Percentiles rank a stretch among this genome's conserved stretches.
These are phyloP conservation scores for Pythium guiyangense DNA, from an alignment of 352 stramenopile genomes.

Conservation along the genomic window DNA sequence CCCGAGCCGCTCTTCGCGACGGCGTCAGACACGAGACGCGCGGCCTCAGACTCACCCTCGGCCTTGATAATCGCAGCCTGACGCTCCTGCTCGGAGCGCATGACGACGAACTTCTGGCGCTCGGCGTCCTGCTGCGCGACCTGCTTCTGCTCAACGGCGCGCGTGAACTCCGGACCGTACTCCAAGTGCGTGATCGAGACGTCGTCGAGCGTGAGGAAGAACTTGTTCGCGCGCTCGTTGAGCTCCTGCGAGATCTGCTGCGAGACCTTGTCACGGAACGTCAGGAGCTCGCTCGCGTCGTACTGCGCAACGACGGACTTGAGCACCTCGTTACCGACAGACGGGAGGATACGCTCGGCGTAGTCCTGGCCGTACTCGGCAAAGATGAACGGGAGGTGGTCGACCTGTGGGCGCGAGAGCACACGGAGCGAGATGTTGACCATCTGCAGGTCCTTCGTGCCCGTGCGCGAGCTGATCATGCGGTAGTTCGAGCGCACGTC, in stretches of 20 bases:
- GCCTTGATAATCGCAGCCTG: slow-evolving; percentile 91
- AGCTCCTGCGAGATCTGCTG: slow-evolving; percentile 96
- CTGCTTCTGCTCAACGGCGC: slow-evolving; percentile 99
- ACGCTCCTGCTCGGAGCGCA: slow-evolving; percentile 97
- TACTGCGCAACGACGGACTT: slow-evolving; percentile 97
- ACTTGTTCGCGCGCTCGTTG: slow-evolving; percentile 94
- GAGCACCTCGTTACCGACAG: slow-evolving; percentile 95
- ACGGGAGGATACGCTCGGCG: slow-evolving; percentile 98
- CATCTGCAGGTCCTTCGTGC: slow-evolving; percentile 99
- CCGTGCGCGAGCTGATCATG: slow-evolving; percentile 95
- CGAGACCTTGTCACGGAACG: slow-evolving; percentile 98
- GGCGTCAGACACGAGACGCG: slow-evolving; percentile 96
- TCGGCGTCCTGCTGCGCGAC: slow-evolving; percentile 99
- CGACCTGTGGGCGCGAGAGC: slow-evolving; percentile 90
- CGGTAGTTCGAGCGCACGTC: slow-evolving; percentile 97
- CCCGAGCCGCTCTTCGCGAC: slow-evolving; percentile 96
- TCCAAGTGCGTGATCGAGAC: slow-evolving; percentile 99
- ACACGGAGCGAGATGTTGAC: slow-evolving; percentile 99
- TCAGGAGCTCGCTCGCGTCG: slow-evolving; percentile 99
- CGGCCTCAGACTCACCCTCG: slow-evolving; percentile 98
- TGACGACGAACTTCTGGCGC: slow-evolving; percentile 98
- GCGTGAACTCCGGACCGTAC: slow-evolving; percentile 99
- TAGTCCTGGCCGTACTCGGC: slow-evolving; percentile 97
- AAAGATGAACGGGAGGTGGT: slow-evolving; percentile 96
- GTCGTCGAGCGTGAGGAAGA: slow-evolving; percentile 98